Evolutionary conservation across 1,139 yeast genomes (phyloP).

Genomic region (Lodderomyces elongisporus): DNA sequence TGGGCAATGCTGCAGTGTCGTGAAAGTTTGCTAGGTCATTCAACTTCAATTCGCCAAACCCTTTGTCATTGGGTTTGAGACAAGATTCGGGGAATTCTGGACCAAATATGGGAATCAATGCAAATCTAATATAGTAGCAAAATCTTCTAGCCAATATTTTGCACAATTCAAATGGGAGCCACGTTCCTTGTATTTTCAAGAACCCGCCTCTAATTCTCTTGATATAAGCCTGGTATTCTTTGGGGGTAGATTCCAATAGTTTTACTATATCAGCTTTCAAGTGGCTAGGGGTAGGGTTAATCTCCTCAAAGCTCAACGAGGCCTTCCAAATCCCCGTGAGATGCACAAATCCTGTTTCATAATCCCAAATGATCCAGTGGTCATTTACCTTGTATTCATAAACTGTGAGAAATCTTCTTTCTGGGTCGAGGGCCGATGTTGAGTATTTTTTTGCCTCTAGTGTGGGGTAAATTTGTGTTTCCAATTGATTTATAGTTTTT

Average conservation of each 20-base stretch:
- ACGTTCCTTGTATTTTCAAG: slow-evolving; percentile 90
- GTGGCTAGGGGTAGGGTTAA: slow-evolving; percentile 21
- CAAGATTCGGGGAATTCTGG: slow-evolving; percentile 66
- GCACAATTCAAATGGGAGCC: slow-evolving; percentile 78
- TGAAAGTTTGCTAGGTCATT: slow-evolving; percentile 29
- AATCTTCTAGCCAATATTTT: slow-evolving; percentile 65
- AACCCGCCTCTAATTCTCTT: slow-evolving; percentile 87
- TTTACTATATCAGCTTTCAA: slow-evolving; percentile 74
- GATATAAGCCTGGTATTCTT: slow-evolving; percentile 55
- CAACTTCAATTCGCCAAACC: slow-evolving; percentile 60
- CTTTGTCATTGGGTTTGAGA: slow-evolving; percentile 56
- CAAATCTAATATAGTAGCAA: slow-evolving; percentile 72
- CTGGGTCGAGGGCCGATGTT: slow-evolving; percentile 55
- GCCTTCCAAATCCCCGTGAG: slow-evolving; percentile 88
- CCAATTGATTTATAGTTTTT: slow-evolving; percentile 5
- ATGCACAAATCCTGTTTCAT: slow-evolving; percentile 82
- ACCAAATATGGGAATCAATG: slow-evolving; percentile 80
- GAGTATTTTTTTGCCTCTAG: slow-evolving; percentile 63
- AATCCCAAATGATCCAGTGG: slow-evolving; percentile 84
- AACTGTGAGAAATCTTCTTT: slow-evolving; percentile 64
- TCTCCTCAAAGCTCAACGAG: slow-evolving; percentile 33
- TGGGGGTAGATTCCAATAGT: slow-evolving; percentile 69
- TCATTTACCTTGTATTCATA: slow-evolving; percentile 63
- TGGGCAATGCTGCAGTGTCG: slow-evolving; percentile 10
- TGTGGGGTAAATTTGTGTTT: slow-evolving; percentile 24